phyloP scores from a whole-genome alignment of 1,284 basidiomycete species.

The Xerocomus tenax region DNA sequence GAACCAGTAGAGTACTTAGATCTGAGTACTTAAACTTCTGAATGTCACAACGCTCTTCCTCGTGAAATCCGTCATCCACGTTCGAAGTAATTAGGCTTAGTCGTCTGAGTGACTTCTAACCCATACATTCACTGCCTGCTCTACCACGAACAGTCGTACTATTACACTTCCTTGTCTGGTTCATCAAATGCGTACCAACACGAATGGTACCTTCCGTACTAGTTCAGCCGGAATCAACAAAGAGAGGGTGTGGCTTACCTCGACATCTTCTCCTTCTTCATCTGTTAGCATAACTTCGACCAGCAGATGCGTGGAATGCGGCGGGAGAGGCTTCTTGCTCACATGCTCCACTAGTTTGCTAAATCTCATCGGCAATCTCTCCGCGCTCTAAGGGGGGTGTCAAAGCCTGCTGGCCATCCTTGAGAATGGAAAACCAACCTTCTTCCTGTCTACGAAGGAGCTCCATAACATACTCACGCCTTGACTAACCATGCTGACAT shows the following conservation, averaged over 20 bases:
- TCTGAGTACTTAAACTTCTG: conserved; percentile 16
- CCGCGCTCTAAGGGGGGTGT: conserved; percentile 55
- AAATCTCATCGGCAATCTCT: conserved; percentile 83
- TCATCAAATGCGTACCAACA: conserved; percentile 47
- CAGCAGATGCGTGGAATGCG: conserved; percentile 73
- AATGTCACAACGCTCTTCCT: neutral
- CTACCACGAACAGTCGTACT: conserved; percentile 3
- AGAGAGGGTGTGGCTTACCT: conserved; percentile 39
- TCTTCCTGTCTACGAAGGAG: conserved; percentile 83
- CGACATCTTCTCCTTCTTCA: conserved; percentile 82
- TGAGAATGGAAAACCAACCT: conserved; percentile 42
- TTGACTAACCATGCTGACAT: conserved; percentile 92
- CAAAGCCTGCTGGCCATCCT: neutral
- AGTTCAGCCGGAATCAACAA: neutral
- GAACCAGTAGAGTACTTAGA: conserved; percentile 17
- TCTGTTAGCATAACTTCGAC: conserved; percentile 94
- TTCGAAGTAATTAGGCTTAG: neutral
- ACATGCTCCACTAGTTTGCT: conserved; percentile 88
- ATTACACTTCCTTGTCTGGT: conserved; percentile 1
- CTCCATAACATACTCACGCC: conserved; percentile 99
- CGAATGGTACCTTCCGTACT: conserved; percentile 54
- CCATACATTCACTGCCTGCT: neutral
- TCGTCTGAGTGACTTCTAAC: neutral
- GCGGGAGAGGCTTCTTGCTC: conserved; percentile 83
- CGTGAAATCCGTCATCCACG: neutral